These are phyloP conservation scores for Acer yangbiense DNA, from an alignment of 345 rosid species.

Conservation along the genomic window DNA sequence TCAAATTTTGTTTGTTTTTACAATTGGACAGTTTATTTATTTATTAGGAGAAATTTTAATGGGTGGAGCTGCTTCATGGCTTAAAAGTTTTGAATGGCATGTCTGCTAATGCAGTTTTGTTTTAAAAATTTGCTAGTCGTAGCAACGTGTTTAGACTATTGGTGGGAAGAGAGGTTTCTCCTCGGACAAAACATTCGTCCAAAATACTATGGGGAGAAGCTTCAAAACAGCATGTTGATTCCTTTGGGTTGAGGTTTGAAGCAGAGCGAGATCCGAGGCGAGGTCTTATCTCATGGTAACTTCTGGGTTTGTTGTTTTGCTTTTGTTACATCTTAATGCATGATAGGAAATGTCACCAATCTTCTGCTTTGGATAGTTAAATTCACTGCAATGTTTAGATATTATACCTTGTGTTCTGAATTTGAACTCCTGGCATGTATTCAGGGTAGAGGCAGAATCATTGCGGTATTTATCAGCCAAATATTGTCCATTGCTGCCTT, in stretches of 20 bases:
- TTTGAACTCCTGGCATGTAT: slow-evolving; percentile 13
- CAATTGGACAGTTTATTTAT: not conserved
- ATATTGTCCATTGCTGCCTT: slow-evolving; percentile 69
- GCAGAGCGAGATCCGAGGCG: slow-evolving; percentile 50
- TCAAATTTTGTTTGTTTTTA: not conserved
- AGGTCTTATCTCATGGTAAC: slow-evolving; percentile 73
- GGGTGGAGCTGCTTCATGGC: not conserved
- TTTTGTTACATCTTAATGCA: not conserved
- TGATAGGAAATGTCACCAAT: not conserved
- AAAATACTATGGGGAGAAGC: slow-evolving; percentile 63
- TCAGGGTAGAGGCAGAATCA: slow-evolving; percentile 82
- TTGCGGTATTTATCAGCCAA: slow-evolving; percentile 65
- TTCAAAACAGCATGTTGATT: slow-evolving; percentile 34
- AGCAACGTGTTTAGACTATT: slow-evolving; percentile 62
- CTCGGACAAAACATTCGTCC: slow-evolving; percentile 54
- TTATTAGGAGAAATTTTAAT: no score
- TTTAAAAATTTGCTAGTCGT: slow-evolving; percentile 32
- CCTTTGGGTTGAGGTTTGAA: slow-evolving; percentile 31
- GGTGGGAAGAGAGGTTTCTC: slow-evolving; percentile 69
- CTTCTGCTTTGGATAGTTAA: not conserved
- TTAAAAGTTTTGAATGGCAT: not conserved
- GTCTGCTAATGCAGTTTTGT: not conserved
- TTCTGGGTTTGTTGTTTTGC: not conserved
- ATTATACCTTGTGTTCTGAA: not conserved
- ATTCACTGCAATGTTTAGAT: not conserved